Evolutionary conservation across 129 eudicot species (phyloP).

Genomic region (Solidago caesia): DNA sequence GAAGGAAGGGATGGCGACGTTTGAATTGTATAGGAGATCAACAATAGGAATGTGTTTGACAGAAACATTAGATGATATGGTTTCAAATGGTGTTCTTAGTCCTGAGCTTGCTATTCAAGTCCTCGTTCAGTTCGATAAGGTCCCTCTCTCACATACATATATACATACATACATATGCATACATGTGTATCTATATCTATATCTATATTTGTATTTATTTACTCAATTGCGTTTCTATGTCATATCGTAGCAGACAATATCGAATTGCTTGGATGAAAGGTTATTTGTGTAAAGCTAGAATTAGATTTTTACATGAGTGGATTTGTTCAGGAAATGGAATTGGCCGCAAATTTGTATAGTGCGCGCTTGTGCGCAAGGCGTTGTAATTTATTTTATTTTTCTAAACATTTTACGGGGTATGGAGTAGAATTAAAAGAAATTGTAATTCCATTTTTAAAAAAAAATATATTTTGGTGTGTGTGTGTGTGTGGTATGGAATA

Average conservation of each 20-base stretch:
- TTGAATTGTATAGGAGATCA: slow-evolving; percentile 85
- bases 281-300: background rate
- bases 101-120: slow-evolving; percentile 95
- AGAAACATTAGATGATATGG: slow-evolving; percentile 93
- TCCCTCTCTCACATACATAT: background rate
- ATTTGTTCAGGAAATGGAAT: too few species aligned
- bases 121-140: slow-evolving; percentile 96
- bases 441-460: background rate
- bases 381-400: background rate
- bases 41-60: slow-evolving; percentile 97
- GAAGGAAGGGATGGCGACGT: slow-evolving; percentile 61
- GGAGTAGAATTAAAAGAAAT: background rate
- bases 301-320: too few species aligned
- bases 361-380: too few species aligned
- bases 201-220: background rate
- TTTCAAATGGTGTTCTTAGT: slow-evolving; percentile 62
- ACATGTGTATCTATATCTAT: background rate
- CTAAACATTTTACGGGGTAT: background rate
- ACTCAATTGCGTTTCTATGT: background rate
- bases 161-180: too few species aligned
- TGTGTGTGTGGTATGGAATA: background rate
- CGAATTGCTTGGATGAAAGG: background rate
- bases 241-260: too few species aligned
- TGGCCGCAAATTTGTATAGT: background rate
- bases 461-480: too few species aligned